Percentiles rank a stretch among this genome's conserved stretches.
Evolutionary conservation across 2,329 filamentous ascomycete species (phyloP).

Genomic region (Trichophyton verrucosum): DNA sequence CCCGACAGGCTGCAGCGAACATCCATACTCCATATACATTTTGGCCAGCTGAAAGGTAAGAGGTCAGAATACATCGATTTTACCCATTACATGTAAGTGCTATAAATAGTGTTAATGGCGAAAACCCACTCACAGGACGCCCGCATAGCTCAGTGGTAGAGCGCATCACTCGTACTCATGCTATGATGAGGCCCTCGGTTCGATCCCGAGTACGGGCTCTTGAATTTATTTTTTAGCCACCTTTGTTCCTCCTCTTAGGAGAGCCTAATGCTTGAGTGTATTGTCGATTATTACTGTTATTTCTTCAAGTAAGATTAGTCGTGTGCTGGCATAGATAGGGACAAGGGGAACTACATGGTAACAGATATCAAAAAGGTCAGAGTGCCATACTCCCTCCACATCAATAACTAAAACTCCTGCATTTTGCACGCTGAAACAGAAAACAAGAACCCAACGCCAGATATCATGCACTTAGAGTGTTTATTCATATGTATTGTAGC

Average conservation of each 20-base stretch:
- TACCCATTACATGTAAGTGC: too few relatives aligned
- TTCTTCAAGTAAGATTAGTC: background rate
- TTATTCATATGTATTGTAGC: background rate
- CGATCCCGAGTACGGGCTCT: background rate
- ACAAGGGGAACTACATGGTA: background rate
- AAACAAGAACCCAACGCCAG: background rate
- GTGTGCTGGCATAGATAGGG: background rate
- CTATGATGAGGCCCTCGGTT: constrained; percentile 2
- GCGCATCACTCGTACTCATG: constrained; percentile 3
- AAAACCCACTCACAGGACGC: background rate
- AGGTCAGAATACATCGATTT: too few relatives aligned
- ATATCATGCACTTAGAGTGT: background rate
- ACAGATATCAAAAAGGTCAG: background rate
- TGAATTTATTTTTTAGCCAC: background rate
- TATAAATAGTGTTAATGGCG: background rate
- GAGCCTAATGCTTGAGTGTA: too few relatives aligned
- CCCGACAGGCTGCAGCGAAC: too few relatives aligned
- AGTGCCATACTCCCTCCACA: background rate
- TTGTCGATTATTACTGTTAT: too few relatives aligned
- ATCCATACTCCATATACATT: too few relatives aligned
- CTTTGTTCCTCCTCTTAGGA: too few relatives aligned
- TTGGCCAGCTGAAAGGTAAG: too few relatives aligned
- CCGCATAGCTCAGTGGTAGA: constrained; percentile 5
- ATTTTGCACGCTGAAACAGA: background rate
- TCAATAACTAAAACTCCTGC: background rate